Evolutionary conservation across 805 yeast genomes (phyloP).

Genomic region (Hanseniaspora jakobsenii): DNA sequence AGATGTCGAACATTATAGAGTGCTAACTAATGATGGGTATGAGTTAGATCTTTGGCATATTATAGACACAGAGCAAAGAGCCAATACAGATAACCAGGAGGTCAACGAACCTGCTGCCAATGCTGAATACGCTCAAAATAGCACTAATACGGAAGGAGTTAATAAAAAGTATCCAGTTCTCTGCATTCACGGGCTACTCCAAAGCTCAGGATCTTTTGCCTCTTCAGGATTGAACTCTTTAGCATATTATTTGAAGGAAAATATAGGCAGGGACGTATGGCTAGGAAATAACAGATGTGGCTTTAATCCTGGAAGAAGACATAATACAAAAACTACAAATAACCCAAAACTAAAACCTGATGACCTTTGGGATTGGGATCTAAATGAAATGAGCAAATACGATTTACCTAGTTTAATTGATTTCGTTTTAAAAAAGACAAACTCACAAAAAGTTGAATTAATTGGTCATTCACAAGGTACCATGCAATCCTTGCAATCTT

Average conservation of each 20-base stretch:
- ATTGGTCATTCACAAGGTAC: conserved; percentile 92
- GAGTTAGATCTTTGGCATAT: conserved; percentile 54
- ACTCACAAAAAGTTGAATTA: conserved; percentile 40
- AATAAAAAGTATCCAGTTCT: conserved; percentile 48
- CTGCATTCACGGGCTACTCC: conserved; percentile 75
- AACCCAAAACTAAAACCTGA: no score
- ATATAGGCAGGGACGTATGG: conserved; percentile 73
- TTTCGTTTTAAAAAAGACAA: conserved; percentile 37
- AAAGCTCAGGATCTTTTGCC: conserved; percentile 74
- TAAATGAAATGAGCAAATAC: conserved; percentile 63
- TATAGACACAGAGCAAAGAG: conserved; percentile 35
- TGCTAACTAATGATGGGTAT: conserved; percentile 73
- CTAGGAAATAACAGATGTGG: conserved; percentile 85
- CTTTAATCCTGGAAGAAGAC: conserved; percentile 39
- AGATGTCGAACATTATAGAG: conserved; percentile 44
- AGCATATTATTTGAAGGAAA: conserved; percentile 42
- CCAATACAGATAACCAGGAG: no score
- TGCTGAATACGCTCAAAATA: neutral
- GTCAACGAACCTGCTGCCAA: neutral
- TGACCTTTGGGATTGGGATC: conserved; percentile 80
- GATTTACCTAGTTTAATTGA: conserved; percentile 69
- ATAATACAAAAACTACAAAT: conserved; percentile 32
- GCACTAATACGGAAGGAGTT: conserved; percentile 20
- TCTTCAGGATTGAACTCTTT: conserved; percentile 73
- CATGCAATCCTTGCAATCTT: conserved; percentile 63